Percentiles rank a stretch among this genome's conserved stretches.
Evolutionary conservation across 768 basidiomycete genomes (phyloP).

Genomic region (Cyathus striatus): DNA sequence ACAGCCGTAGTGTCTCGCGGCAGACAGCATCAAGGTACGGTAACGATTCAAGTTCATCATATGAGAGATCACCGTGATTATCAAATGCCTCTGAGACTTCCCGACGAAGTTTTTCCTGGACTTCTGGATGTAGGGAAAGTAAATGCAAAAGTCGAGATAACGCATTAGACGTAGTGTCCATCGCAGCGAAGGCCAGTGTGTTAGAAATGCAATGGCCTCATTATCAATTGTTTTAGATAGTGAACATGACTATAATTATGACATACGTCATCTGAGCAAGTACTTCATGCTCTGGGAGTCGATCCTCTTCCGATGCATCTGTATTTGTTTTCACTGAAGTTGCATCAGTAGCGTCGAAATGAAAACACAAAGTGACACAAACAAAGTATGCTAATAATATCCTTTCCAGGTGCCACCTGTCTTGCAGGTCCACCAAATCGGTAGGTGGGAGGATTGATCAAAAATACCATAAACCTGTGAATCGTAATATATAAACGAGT

Average conservation of each 20-base stretch:
- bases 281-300: conserved; percentile 25
- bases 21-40: conserved; percentile 32
- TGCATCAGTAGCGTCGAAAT: conserved; percentile 1
- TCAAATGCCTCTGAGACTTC: conserved; percentile 24
- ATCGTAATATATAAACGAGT: no score
- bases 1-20: conserved; percentile 35
- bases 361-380: conserved; percentile 10
- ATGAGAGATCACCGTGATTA: conserved; percentile 18
- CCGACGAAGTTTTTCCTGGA: conserved; percentile 27
- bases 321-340: conserved; percentile 28
- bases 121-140: conserved; percentile 22
- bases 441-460: no score
- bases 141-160: conserved; percentile 28
- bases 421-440: no score
- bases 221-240: not conserved
- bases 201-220: conserved; percentile 3
- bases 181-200: conserved; percentile 30
- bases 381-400: conserved; percentile 45
- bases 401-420: conserved; percentile 35
- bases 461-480: no score
- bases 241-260: not conserved
- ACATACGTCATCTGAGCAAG: conserved; percentile 27
- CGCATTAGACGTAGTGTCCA: conserved; percentile 39
- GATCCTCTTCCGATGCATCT: conserved; percentile 21
- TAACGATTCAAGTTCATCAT: conserved; percentile 29